Percentiles rank a stretch among this genome's conserved stretches.
These are phyloP conservation scores for Syzygium aromaticum DNA, from an alignment of 345 rosid species.

Conservation along the genomic window DNA sequence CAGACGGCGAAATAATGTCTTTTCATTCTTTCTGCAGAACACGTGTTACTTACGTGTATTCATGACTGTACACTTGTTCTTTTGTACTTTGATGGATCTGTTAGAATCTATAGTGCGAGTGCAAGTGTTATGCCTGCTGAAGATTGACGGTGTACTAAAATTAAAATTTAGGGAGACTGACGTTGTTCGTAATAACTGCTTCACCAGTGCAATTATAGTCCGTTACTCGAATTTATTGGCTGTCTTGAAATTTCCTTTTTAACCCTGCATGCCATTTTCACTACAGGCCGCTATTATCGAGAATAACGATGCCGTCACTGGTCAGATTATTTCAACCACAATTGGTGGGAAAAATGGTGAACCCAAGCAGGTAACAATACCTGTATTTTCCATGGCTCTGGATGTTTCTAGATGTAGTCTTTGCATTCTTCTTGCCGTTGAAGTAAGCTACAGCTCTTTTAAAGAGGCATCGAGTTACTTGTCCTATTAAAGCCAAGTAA, in stretches of 20 bases:
- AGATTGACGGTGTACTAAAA: not conserved
- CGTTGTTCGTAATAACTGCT: not conserved
- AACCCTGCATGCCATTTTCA: not conserved
- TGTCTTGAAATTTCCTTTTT: not conserved
- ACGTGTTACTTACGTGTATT: not conserved
- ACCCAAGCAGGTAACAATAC: conserved; percentile 52
- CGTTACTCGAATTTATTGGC: not conserved
- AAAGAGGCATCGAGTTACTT: not conserved
- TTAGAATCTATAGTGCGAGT: not conserved
- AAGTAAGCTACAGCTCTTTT: not conserved
- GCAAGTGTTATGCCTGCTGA: not conserved
- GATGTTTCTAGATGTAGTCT: not conserved
- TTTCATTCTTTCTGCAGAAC: not conserved
- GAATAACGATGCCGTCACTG: conserved; percentile 53
- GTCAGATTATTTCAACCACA: conserved; percentile 69
- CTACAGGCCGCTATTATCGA: conserved; percentile 51
- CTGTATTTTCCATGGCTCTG: not conserved
- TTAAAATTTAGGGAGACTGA: not conserved
- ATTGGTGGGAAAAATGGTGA: conserved; percentile 85
- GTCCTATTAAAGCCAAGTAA: not conserved
- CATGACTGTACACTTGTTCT: not conserved
- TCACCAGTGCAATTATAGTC: not conserved
- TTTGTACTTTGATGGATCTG: not conserved
- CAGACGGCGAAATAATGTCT: not conserved
- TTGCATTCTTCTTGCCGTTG: not conserved